Conservation (phyloP, 768 basidiomycete genomes). For the Boletellus sp. region DNA sequence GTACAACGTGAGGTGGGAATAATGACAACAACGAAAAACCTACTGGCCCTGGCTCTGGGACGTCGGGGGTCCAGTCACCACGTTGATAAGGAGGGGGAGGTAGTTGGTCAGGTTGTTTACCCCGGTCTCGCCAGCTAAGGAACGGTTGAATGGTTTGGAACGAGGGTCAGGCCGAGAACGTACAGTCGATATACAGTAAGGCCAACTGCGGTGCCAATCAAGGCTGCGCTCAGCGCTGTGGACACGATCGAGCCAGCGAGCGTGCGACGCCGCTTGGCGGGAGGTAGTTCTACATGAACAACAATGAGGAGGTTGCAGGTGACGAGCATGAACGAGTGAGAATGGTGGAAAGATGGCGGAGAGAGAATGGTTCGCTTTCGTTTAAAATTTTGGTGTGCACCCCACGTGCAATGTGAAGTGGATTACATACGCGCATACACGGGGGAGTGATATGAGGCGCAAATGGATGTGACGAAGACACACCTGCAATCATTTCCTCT, state of each 20-base stretch:
- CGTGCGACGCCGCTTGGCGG: conserved; percentile 75
- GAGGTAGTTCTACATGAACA: conserved; percentile 66
- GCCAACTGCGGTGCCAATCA: conserved; percentile 84
- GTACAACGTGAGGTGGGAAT: conserved; percentile 11
- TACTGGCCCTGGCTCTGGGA: conserved; percentile 38
- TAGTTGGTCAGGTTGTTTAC: conserved; percentile 46
- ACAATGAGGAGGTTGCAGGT: conserved; percentile 41
- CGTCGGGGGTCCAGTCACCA: conserved; percentile 50
- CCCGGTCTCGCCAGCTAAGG: conserved; percentile 73
- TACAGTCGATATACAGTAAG: conserved; percentile 84
- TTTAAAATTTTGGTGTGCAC: conserved; percentile 10
- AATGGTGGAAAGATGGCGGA: conserved; percentile 7
- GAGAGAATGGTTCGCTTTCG: conserved; percentile 15
- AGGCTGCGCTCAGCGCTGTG: conserved; percentile 78
- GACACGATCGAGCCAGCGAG: conserved; percentile 81
- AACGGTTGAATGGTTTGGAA: conserved; percentile 1
- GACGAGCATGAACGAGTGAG: conserved; percentile 29
- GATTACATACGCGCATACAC: conserved; percentile 19
- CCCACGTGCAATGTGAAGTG: conserved; percentile 8
- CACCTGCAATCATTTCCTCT: conserved; percentile 46
- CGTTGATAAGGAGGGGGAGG: conserved; percentile 64
- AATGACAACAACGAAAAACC: conserved; percentile 5
- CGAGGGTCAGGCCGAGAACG: conserved; percentile 30
- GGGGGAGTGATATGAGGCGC: conserved; percentile 1
- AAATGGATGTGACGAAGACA: conserved; percentile 22